Base-by-base conservation (phyloP, 148 eudicot species). In the Salicornia ramosissima region DNA sequence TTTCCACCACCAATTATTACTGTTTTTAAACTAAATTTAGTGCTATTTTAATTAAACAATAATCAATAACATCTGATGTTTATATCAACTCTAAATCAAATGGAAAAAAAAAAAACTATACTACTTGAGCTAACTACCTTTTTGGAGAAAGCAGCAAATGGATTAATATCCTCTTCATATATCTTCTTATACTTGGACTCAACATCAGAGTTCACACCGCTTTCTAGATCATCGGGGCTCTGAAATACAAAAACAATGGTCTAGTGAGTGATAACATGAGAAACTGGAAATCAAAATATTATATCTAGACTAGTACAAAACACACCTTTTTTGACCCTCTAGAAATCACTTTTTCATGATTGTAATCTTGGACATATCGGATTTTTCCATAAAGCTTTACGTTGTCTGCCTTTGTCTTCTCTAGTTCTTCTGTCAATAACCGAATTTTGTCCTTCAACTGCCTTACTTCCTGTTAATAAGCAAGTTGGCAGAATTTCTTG, bases 111-210 rank as follows among this genome's bases (percentile, higher is more conserved):
- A 59, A 13, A 39, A 47, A 2, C 26, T 57, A 47, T 57, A 33
- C 45, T 34, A 64, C 45, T 51, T 60, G 40, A 36, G 19, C 64
- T 47, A 14, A 33, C 25, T 67, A 91, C 99, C 97, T 95, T 95
- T 70, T 86, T 91, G 6, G 99, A 95, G 77, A 95, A 95, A 80
- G 99, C 99, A 42, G 99, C 97, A 86, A 95, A 95, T 58, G 99
- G 99, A 82, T 95, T 95, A 46, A 95, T 95, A 78, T 95, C 99
- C 62, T 95, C 99, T 77, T 95, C 99, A 66, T 95, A 95, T 67
- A 95, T 95, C 81, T 91, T 95, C 85, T 91, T 91, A 77, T 95
- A 95, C 86, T 95, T 95, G 75, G 96, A 87, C 80, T 95, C 99
- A 73, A 95, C 99, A 81, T 95, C 99, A 40, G 97, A 90, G 83